A percentile compares a stretch with the other conserved stretches of the same genome.
Evolutionary conservation across 306 rosid genomes (phyloP).

Genomic region (Herpetospermum pedunculosum): DNA sequence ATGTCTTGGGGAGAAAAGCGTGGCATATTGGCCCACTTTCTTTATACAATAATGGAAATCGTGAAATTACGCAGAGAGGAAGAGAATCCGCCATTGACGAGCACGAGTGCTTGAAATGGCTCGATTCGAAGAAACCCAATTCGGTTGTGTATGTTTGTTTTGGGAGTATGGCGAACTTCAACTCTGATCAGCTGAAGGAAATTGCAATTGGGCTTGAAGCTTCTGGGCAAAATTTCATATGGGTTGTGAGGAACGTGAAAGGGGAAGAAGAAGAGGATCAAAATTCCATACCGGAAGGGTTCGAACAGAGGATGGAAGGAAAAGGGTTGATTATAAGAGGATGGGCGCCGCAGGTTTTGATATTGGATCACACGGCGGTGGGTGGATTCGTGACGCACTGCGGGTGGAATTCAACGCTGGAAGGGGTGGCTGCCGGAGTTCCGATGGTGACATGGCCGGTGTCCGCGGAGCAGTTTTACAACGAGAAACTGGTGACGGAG

Average conservation of each 20-base stretch:
- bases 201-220: conserved; percentile 27
- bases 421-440: conserved; percentile 38
- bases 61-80: conserved; percentile 18
- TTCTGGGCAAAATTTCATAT: conserved; percentile 20
- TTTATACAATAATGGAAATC: conserved; percentile 1
- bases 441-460: conserved; percentile 74
- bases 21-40: conserved; percentile 35
- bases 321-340: conserved; percentile 24
- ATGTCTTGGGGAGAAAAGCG: conserved; percentile 13
- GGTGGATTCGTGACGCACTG: conserved; percentile 73
- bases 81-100: conserved; percentile 6
- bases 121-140: conserved; percentile 10
- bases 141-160: conserved; percentile 27
- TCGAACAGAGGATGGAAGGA: conserved; percentile 20
- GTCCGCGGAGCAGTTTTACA: conserved; percentile 54
- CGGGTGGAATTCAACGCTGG: conserved; percentile 72
- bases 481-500: conserved; percentile 49
- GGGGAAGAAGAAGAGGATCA: background rate
- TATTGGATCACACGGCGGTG: conserved; percentile 37
- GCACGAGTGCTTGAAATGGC: conserved; percentile 27
- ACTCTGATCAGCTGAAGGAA: conserved; percentile 17
- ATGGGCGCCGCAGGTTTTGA: conserved; percentile 41
- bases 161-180: conserved; percentile 21
- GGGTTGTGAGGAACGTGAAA: conserved; percentile 23
- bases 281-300: conserved; percentile 23